phyloP scores from a whole-genome alignment of 768 basidiomycete genomes.

The Leccinum longicurvipes region DNA sequence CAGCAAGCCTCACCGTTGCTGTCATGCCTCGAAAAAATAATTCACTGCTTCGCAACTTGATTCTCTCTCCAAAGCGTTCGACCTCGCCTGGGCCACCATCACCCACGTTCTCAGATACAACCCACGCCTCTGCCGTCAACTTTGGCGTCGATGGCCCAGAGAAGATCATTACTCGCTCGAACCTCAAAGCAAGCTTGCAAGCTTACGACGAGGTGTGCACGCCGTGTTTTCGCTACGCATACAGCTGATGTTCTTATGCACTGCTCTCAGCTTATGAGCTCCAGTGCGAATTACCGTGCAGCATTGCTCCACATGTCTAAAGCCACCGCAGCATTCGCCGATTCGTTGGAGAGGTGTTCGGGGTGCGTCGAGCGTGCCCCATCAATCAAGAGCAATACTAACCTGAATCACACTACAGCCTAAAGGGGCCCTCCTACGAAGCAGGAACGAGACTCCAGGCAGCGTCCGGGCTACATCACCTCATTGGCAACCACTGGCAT shows the following conservation, averaged over 20 bases:
- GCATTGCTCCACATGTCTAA: conserved; percentile 79
- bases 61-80: conserved; percentile 44
- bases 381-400: background rate
- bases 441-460: conserved; percentile 80
- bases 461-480: conserved; percentile 83
- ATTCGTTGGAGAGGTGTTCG: conserved; percentile 81
- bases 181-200: conserved; percentile 74
- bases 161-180: conserved; percentile 78
- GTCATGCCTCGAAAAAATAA: conserved; percentile 51
- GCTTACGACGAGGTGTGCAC: conserved; percentile 75
- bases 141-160: conserved; percentile 72
- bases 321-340: conserved; percentile 81
- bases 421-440: conserved; percentile 80
- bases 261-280: conserved; percentile 60
- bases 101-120: conserved; percentile 80
- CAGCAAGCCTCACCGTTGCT: conserved; percentile 13
- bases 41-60: conserved; percentile 56
- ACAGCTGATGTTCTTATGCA: conserved; percentile 15
- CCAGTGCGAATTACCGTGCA: conserved; percentile 75
- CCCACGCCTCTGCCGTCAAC: conserved; percentile 73
- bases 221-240: background rate
- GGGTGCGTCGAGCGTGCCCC: conserved; percentile 46
- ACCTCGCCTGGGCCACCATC: conserved; percentile 65
- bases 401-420: conserved; percentile 34
- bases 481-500: conserved; percentile 91